Base-by-base conservation (phyloP, 1,139 yeast species). In the Trichomonascaceae sp. region DNA sequence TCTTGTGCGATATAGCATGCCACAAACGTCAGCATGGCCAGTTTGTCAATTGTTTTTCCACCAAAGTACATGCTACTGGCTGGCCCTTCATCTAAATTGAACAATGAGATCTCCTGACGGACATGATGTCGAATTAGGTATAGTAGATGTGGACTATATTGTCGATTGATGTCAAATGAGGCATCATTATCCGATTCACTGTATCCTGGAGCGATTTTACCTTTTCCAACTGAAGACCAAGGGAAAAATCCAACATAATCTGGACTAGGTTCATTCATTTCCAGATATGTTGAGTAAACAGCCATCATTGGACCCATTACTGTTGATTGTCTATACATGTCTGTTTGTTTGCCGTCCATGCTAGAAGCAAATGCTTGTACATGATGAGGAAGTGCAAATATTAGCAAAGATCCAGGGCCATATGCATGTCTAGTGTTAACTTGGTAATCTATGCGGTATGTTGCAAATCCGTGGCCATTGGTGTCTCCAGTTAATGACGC, bases 341-440 rank as follows among this genome's bases (percentile, higher is more conserved):
- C 82, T 18, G 87, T 80, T 41, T 73, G 65, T 1, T 70, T 61
- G 1, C 66, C 58, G 3, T 70, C 52, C 50, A 52, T 45, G 32
- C 19, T n/a, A 10, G 43, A 15, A 58, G 77, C 66, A 54, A 85
- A 71, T 1, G 85, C 75, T 24, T 70, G 74, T 45, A 78, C 73
- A 57, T 85, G 93, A 67, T 86, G 95, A 9, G 91, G 90, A 53
- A 85, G 75, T 9, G 87, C 86, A 68, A 80, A 86, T 9, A 84
- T 68, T 47, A 86, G 68, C 10, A 84, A 76, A 5, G 78, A 72
- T 7, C 74, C 67, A 3, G 44, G 45, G 19, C 41, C 41, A 15
- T n/a, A 15, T 20, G 45, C 18, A 13, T 36, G 44, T 22, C 38
- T 22, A 12, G 43, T 76, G 2, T 24, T 36, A 6, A 47, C 43